Evolutionary conservation across 441 rosid species (phyloP), one percentile per base, ranked within the genome.

Genomic region (Populus hybrid): DNA sequence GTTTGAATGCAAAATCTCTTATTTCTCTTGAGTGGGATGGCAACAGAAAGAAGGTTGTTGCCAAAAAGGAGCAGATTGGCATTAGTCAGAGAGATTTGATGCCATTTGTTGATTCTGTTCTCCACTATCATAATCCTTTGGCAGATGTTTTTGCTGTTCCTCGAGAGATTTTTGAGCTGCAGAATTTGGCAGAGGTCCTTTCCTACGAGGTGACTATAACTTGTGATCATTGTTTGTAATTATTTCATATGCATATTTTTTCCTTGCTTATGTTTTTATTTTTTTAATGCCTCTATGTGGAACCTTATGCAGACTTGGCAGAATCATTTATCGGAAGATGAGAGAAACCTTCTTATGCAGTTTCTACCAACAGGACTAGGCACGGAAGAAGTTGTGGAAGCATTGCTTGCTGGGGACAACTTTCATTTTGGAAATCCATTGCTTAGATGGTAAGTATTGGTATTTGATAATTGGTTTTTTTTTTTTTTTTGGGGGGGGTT

Each of bases 21-120:
- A 90, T 94, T 76, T 89, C 88, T 81, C 97, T 96, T 38, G 89
- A 91, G 85, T 96, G 99, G 98, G 94, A 96, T 77, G 82, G 83
- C 72, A 85, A 76, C 72, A 76, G 77, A 61, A 88, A 84, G 67
- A 86, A 77, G 76, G 98, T 96, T 50, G 85, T 92, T 77, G 94
- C 99, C 74, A 96, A 84, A 86, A 91, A 75, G 89, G 98, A 91
- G 66, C 99, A 96, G 85, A 83, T 96, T 82, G 97, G 94, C 24
- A 65, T 96, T 46, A 86, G 91, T 79, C 70, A 78, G 76, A 94
- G 93, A 79, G 90, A 87, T 84, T 83, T 91, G 81, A 92, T 87
- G 84, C 84, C 90, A 38, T 91, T 88, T 84, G 70, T 78, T 75
- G 88, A 85, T 81, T 64, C 84, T 67, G 78, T 75, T 83, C 84